Conservation (phyloP, 1,139 yeast genomes). For the Spathaspora jeffriesii region DNA sequence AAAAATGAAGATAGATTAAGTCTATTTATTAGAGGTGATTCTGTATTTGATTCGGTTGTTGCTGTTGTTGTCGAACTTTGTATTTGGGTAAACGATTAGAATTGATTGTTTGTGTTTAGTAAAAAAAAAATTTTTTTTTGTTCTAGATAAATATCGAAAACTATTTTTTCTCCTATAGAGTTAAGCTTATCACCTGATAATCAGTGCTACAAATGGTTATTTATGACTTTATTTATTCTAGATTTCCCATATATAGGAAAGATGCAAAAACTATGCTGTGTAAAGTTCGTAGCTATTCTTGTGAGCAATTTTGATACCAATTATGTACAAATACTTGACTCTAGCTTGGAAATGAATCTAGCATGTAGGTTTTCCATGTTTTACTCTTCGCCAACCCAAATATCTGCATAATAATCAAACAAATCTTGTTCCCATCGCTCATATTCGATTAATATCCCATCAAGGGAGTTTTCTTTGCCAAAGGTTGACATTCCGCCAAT, state of each 20-base stretch:
- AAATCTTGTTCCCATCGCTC: conserved; percentile 21
- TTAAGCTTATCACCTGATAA: background rate
- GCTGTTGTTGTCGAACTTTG: background rate
- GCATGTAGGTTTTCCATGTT: background rate
- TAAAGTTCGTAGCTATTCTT: background rate
- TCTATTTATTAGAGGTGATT: conserved; percentile 1
- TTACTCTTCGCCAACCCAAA: conserved; percentile 35
- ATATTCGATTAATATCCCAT: conserved; percentile 26
- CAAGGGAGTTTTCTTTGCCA: conserved; percentile 25
- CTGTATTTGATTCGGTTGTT: background rate
- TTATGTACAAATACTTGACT: background rate
- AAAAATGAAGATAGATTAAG: background rate
- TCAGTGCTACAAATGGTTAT: background rate
- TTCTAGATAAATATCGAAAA: background rate
- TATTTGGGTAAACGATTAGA: background rate
- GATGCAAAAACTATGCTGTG: background rate
- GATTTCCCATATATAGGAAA: background rate
- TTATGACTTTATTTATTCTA: background rate
- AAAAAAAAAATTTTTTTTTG: background rate
- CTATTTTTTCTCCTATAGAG: background rate
- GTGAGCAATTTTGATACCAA: background rate
- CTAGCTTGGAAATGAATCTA: background rate
- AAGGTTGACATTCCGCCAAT: conserved; percentile 33
- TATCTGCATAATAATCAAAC: conserved; percentile 31
- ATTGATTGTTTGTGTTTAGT: background rate